Evolutionary conservation across 225 moss, liverwort and hornwort species (phyloP).

Genomic region (Lunularia cruciata): DNA sequence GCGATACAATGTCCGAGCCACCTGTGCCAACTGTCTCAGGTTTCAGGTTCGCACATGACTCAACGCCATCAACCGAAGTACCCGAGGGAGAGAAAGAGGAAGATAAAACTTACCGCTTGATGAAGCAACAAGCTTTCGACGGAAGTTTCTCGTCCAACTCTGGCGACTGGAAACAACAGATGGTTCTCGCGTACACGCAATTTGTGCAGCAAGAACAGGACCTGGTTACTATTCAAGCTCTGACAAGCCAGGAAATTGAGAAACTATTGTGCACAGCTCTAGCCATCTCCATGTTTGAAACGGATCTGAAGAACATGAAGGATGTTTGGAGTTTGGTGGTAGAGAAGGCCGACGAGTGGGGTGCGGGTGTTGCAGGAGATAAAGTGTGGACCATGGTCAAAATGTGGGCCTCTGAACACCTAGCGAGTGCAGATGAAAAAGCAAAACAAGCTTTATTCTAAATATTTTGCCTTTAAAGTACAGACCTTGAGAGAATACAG

Average conservation of each 20-base stretch:
- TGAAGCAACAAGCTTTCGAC: conserved; percentile 24
- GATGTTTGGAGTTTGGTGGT: conserved; percentile 31
- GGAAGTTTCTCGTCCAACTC: conserved; percentile 19
- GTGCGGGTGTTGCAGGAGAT: conserved; percentile 1
- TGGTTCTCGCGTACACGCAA: not conserved
- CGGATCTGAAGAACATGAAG: not conserved
- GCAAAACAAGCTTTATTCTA: conserved; percentile 2
- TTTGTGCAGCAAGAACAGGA: not conserved
- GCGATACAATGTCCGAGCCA: too few relatives aligned
- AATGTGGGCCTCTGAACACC: conserved; percentile 1
- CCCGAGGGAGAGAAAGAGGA: not conserved
- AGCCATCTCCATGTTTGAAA: conserved; percentile 17
- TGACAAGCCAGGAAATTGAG: not conserved
- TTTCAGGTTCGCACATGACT: not conserved
- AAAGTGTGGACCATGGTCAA: not conserved
- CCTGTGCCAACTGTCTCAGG: too few relatives aligned
- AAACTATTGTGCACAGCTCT: conserved; percentile 12
- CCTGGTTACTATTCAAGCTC: not conserved
- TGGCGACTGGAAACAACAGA: conserved; percentile 10
- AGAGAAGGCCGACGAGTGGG: conserved; percentile 28
- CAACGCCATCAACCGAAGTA: too few relatives aligned
- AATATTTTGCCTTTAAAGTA: too few relatives aligned
- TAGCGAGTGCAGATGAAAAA: not conserved
- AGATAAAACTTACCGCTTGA: conserved; percentile 2
- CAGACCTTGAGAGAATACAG: too few relatives aligned